Base-by-base conservation (phyloP, 768 basidiomycete species). In the Suillus luteus region DNA sequence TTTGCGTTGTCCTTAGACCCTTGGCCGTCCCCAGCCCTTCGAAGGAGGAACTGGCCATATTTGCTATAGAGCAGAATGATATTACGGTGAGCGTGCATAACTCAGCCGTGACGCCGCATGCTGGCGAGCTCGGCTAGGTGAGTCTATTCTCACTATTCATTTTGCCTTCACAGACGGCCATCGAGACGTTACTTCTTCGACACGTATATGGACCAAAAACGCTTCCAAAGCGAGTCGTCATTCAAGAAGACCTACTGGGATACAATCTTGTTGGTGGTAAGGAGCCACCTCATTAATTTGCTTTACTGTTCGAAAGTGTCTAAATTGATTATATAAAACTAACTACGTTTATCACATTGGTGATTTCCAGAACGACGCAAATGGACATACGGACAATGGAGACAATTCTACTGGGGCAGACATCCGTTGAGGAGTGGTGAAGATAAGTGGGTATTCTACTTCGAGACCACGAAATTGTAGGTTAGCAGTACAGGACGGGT, bases 341-440 rank as follows among this genome's bases (percentile, higher is more conserved):
- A 33, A 54, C 31, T 27, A 49, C 14, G 5, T 33, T 35, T 11
- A 12, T 12, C 33, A 6, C 24, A 54, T n/a, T n/a, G 19, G 19
- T 8, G 11, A n/a, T 35, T 46, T 54, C 1, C 19, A 54, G 52
- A 54, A 5, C 33, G 52, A 33, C 31, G 27, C 10, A 33, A 54
- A n/a, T 35, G 19, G 57, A 41, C 38, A 15, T 58, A 41, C 57
- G 57, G 57, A 6, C 57, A 11, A 41, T 5, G 19, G 5, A 58
- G 19, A 41, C 57, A 58, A 54, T 33, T 54, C 8, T 54, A 54
- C 31, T 54, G 57, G 57, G 57, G 40, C 40, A 19, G 11, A 10
- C 31, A 52, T 33, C 17, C 10, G 8, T 54, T 54, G 31, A 54
- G 49, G 27, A 51, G 31, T 14, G 27, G 51, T 10, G 52, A 54